Evolutionary conservation across 2,329 filamentous ascomycete species (phyloP).

Genomic region (Ceratocystis destructans): DNA sequence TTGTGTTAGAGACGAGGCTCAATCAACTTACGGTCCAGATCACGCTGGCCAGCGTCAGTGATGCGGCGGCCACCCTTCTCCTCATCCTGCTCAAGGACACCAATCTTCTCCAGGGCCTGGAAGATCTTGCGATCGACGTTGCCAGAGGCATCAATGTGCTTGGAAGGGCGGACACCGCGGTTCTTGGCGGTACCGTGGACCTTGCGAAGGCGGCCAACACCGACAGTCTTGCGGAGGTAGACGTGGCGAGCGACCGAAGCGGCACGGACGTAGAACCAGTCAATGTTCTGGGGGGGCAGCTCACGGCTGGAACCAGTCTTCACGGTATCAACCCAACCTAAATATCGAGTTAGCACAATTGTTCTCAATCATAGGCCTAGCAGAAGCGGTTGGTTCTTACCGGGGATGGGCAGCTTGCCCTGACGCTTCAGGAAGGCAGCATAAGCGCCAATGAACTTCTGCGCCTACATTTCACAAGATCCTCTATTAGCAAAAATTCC

Average conservation of each 20-base stretch:
- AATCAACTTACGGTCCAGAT: slow-evolving; percentile 65
- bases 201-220: slow-evolving; percentile 94
- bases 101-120: slow-evolving; percentile 98
- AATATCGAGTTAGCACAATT: slow-evolving; percentile 5
- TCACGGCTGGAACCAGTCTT: slow-evolving; percentile 96
- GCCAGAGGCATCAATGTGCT: slow-evolving; percentile 92
- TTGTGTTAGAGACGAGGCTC: too few relatives aligned
- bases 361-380: not conserved
- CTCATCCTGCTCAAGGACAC: slow-evolving; percentile 93
- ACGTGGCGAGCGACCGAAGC: slow-evolving; percentile 94
- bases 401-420: slow-evolving; percentile 82
- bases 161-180: slow-evolving; percentile 77
- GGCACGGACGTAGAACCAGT: slow-evolving; percentile 90
- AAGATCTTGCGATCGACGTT: slow-evolving; percentile 94
- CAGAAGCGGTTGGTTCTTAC: slow-evolving; percentile 37
- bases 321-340: slow-evolving; percentile 98
- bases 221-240: slow-evolving; percentile 98
- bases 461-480: slow-evolving; percentile 45
- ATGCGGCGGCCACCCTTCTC: slow-evolving; percentile 98
- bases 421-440: slow-evolving; percentile 85
- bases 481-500: slow-evolving; percentile 57
- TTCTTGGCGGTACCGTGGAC: slow-evolving; percentile 95
- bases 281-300: slow-evolving; percentile 92
- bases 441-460: slow-evolving; percentile 81
- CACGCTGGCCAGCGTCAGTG: slow-evolving; percentile 94